A percentile compares a stretch with the other conserved stretches of the same genome.
Conservation (phyloP, 352 stramenopile genomes). For the Pythium brachiatum region DNA sequence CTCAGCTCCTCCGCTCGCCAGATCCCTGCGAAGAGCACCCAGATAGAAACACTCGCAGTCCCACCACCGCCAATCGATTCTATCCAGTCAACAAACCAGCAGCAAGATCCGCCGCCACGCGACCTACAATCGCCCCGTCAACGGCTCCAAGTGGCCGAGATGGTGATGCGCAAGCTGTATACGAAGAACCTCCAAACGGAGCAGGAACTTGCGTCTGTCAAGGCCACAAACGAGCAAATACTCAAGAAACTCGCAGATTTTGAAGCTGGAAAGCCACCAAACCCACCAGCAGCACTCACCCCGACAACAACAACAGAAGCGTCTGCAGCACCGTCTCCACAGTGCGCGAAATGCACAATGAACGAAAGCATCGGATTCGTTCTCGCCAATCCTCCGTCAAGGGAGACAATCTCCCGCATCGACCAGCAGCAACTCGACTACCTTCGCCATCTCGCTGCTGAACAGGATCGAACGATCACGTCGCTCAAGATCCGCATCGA, state of each 20-base stretch:
- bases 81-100: neutral
- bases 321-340: neutral
- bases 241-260: conserved; percentile 23
- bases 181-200: conserved; percentile 48
- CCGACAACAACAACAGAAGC: neutral
- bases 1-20: no score
- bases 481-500: conserved; percentile 45
- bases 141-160: conserved; percentile 48
- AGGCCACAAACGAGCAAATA: conserved; percentile 28
- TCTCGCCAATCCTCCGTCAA: conserved; percentile 24
- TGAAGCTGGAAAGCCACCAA: neutral
- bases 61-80: neutral
- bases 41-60: neutral
- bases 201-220: conserved; percentile 26
- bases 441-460: conserved; percentile 40
- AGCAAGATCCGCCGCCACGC: neutral
- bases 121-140: conserved; percentile 41
- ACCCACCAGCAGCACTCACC: neutral
- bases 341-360: conserved; percentile 1
- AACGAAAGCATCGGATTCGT: neutral
- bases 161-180: conserved; percentile 63
- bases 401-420: conserved; percentile 32
- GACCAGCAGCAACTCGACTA: conserved; percentile 46
- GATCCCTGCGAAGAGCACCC: neutral
- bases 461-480: conserved; percentile 51